A percentile compares a stretch with the other conserved stretches of the same genome.
Evolutionary conservation across 208 protist genomes (phyloP).

Genomic region (Perkinsela sp.): DNA sequence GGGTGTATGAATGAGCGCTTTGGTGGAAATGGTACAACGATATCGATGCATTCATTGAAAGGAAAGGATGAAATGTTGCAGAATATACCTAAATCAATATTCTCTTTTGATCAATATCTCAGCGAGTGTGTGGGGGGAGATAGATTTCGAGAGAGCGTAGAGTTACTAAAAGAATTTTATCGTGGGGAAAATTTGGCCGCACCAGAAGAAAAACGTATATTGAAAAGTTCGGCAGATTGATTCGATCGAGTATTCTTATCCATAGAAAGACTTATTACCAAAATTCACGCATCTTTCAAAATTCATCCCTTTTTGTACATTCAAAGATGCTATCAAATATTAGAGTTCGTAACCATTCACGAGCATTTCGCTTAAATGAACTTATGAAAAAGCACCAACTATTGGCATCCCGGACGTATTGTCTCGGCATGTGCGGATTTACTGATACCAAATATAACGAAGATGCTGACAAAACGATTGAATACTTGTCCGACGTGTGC

Average conservation of each 20-base stretch:
- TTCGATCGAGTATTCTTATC: no score
- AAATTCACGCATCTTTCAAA: no score
- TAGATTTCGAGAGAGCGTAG: constrained; percentile 17
- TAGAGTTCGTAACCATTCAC: no score
- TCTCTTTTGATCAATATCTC: constrained; percentile 1
- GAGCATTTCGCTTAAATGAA: no score
- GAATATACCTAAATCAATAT: neutral
- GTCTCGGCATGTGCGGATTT: constrained; percentile 58
- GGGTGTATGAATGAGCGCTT: constrained; percentile 73
- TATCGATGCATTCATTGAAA: constrained; percentile 17
- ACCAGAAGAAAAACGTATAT: constrained; percentile 24
- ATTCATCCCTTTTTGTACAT: no score
- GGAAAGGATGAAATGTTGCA: constrained; percentile 3
- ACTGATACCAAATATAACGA: constrained; percentile 33
- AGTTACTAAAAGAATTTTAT: constrained; percentile 46
- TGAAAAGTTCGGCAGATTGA: no score
- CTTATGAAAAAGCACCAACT: no score
- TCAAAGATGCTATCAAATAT: no score
- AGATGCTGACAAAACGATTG: constrained; percentile 26
- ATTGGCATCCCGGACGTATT: no score
- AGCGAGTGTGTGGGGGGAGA: constrained; percentile 36
- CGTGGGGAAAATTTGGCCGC: constrained; percentile 31
- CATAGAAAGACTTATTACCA: no score
- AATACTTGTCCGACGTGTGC: constrained; percentile 18
- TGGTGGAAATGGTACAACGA: constrained; percentile 69